These are phyloP conservation scores for Sonneratia alba DNA, from an alignment of 345 rosid genomes.

Conservation along the genomic window DNA sequence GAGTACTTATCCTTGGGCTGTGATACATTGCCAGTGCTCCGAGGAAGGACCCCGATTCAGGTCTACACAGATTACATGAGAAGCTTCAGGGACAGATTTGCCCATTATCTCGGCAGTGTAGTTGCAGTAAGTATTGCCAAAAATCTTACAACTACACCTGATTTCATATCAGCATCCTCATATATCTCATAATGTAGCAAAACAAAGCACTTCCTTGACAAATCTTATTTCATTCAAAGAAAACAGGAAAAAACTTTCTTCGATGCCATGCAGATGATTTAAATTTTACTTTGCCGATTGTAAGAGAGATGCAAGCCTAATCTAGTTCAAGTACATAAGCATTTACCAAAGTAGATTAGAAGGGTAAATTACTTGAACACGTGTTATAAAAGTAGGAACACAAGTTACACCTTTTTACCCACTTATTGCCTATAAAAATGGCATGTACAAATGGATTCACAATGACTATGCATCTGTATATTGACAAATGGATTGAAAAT, in stretches of 20 bases:
- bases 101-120: constrained; percentile 55
- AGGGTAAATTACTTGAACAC: neutral
- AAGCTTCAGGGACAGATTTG: constrained; percentile 78
- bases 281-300: neutral
- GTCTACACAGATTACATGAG: constrained; percentile 87
- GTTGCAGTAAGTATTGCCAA: constrained; percentile 47
- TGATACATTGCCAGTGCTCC: constrained; percentile 66
- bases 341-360: neutral
- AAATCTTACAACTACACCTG: neutral
- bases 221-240: neutral
- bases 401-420: neutral
- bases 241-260: neutral
- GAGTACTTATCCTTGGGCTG: constrained; percentile 90
- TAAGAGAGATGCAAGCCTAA: neutral
- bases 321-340: neutral
- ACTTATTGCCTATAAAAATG: too few species aligned
- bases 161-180: neutral
- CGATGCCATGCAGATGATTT: neutral
- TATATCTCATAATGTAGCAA: neutral
- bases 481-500: neutral
- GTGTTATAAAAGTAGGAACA: neutral
- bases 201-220: too few species aligned
- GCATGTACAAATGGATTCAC: too few species aligned
- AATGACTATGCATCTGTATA: neutral
- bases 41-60: constrained; percentile 92